Evolutionary conservation across 352 stramenopile genomes (phyloP).

Genomic region (Phytophthora tentaculata): DNA sequence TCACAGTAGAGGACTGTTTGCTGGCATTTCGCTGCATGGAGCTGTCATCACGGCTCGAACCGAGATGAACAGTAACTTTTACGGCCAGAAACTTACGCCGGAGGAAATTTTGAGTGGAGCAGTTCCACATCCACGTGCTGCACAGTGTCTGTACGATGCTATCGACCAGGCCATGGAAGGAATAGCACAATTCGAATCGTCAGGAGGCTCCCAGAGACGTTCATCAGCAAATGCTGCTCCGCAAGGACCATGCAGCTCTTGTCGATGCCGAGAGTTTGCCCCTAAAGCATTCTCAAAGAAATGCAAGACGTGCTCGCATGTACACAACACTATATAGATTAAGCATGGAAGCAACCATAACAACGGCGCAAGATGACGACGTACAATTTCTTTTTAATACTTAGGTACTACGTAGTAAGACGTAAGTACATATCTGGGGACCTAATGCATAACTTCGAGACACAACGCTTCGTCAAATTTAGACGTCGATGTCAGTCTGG

Average conservation of each 20-base stretch:
- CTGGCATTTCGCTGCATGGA: conserved; percentile 93
- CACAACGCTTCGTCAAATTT: too few species aligned
- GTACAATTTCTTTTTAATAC: conserved; percentile 21
- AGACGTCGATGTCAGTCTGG: too few species aligned
- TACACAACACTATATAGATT: conserved; percentile 43
- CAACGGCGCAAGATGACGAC: conserved; percentile 1
- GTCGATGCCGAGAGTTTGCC: conserved; percentile 61
- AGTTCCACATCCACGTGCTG: conserved; percentile 62
- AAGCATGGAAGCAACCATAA: background rate
- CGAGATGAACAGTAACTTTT: conserved; percentile 96
- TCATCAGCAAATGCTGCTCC: conserved; percentile 21
- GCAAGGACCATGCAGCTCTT: conserved; percentile 52
- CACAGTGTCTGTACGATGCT: conserved; percentile 81
- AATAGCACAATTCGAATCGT: conserved; percentile 67
- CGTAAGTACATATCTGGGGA: too few species aligned
- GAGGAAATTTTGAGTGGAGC: conserved; percentile 76
- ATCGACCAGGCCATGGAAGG: conserved; percentile 75
- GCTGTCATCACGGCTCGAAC: conserved; percentile 89
- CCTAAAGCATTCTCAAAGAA: conserved; percentile 79
- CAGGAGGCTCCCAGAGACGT: conserved; percentile 13
- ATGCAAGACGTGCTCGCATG: conserved; percentile 74
- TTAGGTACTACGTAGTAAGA: too few species aligned
- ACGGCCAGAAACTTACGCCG: conserved; percentile 86
- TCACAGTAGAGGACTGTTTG: conserved; percentile 93
- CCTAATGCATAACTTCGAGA: too few species aligned